phyloP scores from a whole-genome alignment of 192 early-diverging fungal genomes.

The Diversispora eburnea region DNA sequence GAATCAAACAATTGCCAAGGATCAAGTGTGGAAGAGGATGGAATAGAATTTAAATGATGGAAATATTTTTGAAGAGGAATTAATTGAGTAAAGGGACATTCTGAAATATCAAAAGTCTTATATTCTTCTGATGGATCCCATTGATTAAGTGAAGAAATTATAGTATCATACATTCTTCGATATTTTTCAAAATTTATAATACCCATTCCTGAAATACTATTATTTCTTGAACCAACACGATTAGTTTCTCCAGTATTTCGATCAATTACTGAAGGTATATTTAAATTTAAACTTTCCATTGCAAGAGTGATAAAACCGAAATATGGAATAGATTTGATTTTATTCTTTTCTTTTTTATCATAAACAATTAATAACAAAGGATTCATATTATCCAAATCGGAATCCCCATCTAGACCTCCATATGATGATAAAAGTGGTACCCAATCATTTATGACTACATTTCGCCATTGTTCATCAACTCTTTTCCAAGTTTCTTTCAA shows the following conservation, averaged over 20 bases:
- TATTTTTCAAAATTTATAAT: conserved; percentile 40
- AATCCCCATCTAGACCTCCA: conserved; percentile 48
- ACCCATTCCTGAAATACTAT: conserved; percentile 12
- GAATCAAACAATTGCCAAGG: conserved; percentile 39
- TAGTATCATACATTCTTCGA: conserved; percentile 41
- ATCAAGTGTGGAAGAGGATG: conserved; percentile 32
- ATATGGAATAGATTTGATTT: conserved; percentile 49
- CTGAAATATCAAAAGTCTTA: too few relatives aligned
- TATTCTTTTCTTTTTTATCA: conserved; percentile 22
- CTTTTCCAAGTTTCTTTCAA: conserved; percentile 69
- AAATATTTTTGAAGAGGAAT: conserved; percentile 38
- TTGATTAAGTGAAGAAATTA: not conserved
- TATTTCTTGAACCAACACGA: conserved; percentile 18
- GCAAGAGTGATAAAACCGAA: conserved; percentile 59
- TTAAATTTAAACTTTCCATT: conserved; percentile 43
- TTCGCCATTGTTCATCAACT: conserved; percentile 46
- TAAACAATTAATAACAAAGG: conserved; percentile 21
- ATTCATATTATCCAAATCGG: conserved; percentile 40
- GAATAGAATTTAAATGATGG: conserved; percentile 35
- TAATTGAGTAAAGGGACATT: conserved; percentile 17
- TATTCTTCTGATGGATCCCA: not conserved
- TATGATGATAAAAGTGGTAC: conserved; percentile 40
- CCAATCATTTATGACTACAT: conserved; percentile 55
- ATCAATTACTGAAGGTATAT: conserved; percentile 32
- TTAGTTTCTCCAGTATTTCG: not conserved